These are phyloP conservation scores for Chenopodium berlandieri DNA, from an alignment of 148 eudicot species.

Conservation along the genomic window DNA sequence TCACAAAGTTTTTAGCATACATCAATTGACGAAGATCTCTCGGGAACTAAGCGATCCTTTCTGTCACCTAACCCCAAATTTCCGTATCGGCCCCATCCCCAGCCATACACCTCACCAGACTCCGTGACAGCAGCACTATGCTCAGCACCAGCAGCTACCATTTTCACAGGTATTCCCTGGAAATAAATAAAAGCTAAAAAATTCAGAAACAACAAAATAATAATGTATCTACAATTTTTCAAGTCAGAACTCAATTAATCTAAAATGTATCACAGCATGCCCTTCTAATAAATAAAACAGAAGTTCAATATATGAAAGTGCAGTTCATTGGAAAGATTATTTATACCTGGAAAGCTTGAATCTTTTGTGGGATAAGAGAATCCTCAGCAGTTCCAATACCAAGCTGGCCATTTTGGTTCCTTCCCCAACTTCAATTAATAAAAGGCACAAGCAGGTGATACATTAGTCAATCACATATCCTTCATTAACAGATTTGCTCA, in stretches of 20 bases:
- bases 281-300: background rate
- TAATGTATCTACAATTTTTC: background rate
- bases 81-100: constrained; percentile 99
- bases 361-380: constrained; percentile 77
- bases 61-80: constrained; percentile 96
- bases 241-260: background rate
- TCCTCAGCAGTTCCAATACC: constrained; percentile 94
- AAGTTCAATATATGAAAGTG: background rate
- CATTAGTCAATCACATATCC: constrained; percentile 2
- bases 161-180: constrained; percentile 79
- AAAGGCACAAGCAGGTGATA: constrained; percentile 13
- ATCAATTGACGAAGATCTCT: constrained; percentile 58
- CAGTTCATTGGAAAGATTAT: background rate
- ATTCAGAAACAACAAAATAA: background rate
- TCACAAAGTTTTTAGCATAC: constrained; percentile 36
- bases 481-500: background rate
- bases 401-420: constrained; percentile 99
- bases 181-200: background rate
- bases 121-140: constrained; percentile 97
- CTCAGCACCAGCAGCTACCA: constrained; percentile 99
- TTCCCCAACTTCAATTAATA: constrained; percentile 78
- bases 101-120: constrained; percentile 87
- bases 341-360: constrained; percentile 75
- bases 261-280: too few relatives aligned
- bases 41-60: constrained; percentile 81